A percentile compares a stretch with the other conserved stretches of the same genome.
These are phyloP conservation scores for Lasiodiplodia citricola DNA, from an alignment of 2,329 filamentous ascomycete genomes.

Conservation along the genomic window DNA sequence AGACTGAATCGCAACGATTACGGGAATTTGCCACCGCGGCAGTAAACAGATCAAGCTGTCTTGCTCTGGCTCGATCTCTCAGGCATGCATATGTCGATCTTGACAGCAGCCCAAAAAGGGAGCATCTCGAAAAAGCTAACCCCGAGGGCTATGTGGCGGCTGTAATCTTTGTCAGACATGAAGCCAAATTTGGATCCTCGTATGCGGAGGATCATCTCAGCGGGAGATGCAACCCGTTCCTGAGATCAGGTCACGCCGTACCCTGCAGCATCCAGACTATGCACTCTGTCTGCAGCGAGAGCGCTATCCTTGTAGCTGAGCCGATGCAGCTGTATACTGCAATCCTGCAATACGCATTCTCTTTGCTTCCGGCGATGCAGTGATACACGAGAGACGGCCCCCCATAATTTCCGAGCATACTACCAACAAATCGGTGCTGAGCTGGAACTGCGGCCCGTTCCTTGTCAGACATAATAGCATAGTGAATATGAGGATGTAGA, in stretches of 20 bases:
- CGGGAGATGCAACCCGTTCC: neutral
- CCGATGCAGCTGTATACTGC: slow-evolving; percentile 9
- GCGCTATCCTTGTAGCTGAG: neutral
- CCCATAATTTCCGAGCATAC: slow-evolving; percentile 7
- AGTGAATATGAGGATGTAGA: neutral
- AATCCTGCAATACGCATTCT: neutral
- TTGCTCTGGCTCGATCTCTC: neutral
- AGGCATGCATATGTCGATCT: neutral
- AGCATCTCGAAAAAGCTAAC: neutral
- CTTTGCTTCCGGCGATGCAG: slow-evolving; percentile 8
- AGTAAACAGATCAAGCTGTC: neutral
- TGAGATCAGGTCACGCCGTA: slow-evolving; percentile 5
- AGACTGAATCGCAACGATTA: neutral
- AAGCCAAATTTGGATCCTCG: slow-evolving; percentile 8
- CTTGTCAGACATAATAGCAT: slow-evolving; percentile 16
- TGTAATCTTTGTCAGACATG: slow-evolving; percentile 16
- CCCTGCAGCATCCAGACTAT: neutral
- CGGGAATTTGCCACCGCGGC: neutral
- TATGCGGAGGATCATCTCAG: slow-evolving; percentile 14
- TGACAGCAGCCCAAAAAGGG: neutral
- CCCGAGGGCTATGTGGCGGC: slow-evolving; percentile 1
- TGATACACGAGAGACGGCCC: slow-evolving; percentile 14
- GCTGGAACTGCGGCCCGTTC: neutral
- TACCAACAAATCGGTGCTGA: neutral
- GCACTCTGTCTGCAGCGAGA: slow-evolving; percentile 1